These are phyloP conservation scores for Hymenoscyphus linearis DNA, from an alignment of 2,329 filamentous ascomycete species.

Conservation along the genomic window DNA sequence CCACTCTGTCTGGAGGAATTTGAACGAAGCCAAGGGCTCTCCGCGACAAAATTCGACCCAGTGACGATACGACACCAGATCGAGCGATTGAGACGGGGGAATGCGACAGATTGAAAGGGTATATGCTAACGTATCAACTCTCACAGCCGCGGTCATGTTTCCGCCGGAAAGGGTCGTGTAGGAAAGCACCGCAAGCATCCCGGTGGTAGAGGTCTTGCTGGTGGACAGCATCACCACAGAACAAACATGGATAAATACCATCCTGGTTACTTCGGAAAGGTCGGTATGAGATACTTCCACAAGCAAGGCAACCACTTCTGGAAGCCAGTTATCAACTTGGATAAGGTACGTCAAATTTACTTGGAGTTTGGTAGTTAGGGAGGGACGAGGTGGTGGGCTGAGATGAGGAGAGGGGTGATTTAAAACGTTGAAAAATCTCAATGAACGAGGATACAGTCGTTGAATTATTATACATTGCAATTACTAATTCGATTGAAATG, in stretches of 20 bases:
- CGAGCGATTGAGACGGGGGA: constrained; percentile 2
- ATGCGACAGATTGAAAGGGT: constrained; percentile 7
- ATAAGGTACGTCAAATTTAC: constrained; percentile 64
- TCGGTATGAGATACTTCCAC: constrained; percentile 95
- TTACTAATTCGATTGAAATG: constrained; percentile 11
- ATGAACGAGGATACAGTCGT: background rate
- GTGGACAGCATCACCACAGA: constrained; percentile 98
- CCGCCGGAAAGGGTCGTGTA: constrained; percentile 95
- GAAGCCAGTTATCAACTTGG: constrained; percentile 98
- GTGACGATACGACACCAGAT: background rate
- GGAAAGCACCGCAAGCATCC: constrained; percentile 97
- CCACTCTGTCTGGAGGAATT: constrained; percentile 1
- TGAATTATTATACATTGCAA: background rate
- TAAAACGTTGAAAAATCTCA: background rate
- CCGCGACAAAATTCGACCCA: background rate
- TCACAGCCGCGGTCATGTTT: constrained; percentile 89
- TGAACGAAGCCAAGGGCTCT: background rate
- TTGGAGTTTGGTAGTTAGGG: background rate
- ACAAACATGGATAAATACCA: constrained; percentile 93
- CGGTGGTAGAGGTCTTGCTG: constrained; percentile 81
- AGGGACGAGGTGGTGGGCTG: background rate
- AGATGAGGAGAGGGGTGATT: background rate
- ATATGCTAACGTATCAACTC: constrained; percentile 29
- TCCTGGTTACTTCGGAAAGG: constrained; percentile 99
- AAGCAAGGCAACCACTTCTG: constrained; percentile 93